Percentiles rank a stretch among this genome's conserved stretches.
These are phyloP conservation scores for Myrmaecium sp. DNA, from an alignment of 2,329 filamentous ascomycete species.

Conservation along the genomic window DNA sequence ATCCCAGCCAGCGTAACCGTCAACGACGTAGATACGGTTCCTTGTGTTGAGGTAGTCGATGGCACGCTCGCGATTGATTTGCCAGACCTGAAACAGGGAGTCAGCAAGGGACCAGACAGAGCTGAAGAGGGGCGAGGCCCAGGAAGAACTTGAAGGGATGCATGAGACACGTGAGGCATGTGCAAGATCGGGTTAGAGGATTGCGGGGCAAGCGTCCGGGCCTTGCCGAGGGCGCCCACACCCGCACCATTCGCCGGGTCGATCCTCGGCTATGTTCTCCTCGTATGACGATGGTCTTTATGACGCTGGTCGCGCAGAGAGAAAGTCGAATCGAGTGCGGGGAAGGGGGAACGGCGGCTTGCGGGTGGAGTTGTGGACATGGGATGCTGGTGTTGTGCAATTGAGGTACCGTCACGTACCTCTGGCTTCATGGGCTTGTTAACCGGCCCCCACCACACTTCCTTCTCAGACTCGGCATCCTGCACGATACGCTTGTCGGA, in stretches of 20 bases:
- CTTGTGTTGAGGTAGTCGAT: constrained; percentile 98
- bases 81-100: constrained; percentile 60
- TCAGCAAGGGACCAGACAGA: constrained; percentile 15
- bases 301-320: constrained; percentile 1
- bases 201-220: too few species aligned
- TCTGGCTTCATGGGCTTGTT: constrained; percentile 98
- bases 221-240: too few species aligned
- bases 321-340: constrained; percentile 10
- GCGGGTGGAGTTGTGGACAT: neutral
- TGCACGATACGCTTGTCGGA: constrained; percentile 95
- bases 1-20: constrained; percentile 96
- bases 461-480: constrained; percentile 72
- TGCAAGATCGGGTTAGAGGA: too few species aligned
- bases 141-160: constrained; percentile 9
- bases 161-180: constrained; percentile 2
- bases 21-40: constrained; percentile 95
- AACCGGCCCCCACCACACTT: constrained; percentile 98
- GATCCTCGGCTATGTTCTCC: too few species aligned
- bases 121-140: constrained; percentile 1
- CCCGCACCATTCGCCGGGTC: too few species aligned
- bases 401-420: constrained; percentile 43
- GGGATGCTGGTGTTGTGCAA: neutral
- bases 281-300: too few species aligned
- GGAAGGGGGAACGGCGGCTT: constrained; percentile 12
- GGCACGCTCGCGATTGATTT: constrained; percentile 97